Evolutionary conservation across 805 yeast genomes (phyloP).

Genomic region (Lipomyces kockii): DNA sequence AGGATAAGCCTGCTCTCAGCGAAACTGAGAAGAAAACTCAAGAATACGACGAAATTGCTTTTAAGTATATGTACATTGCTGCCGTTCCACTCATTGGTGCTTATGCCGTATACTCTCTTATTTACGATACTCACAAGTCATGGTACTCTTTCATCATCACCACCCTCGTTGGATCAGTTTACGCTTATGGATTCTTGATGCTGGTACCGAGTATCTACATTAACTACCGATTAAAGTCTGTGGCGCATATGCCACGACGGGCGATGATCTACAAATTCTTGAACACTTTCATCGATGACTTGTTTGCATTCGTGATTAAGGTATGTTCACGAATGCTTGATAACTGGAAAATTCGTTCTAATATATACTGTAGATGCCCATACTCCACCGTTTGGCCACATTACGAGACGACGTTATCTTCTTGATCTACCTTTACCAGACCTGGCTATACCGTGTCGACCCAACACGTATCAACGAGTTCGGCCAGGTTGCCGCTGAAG

Average conservation of each 20-base stretch:
- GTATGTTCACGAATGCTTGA: constrained; percentile 1
- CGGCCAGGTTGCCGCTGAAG: constrained; percentile 45
- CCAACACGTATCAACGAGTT: constrained; percentile 49
- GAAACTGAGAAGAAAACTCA: constrained; percentile 50
- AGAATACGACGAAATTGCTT: constrained; percentile 50
- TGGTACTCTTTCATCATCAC: constrained; percentile 52
- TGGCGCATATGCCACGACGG: constrained; percentile 50
- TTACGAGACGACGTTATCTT: constrained; percentile 51
- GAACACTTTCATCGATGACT: constrained; percentile 50
- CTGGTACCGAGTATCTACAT: constrained; percentile 50
- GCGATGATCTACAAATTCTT: constrained; percentile 52
- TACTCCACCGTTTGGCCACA: constrained; percentile 50
- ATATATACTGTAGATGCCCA: constrained; percentile 44
- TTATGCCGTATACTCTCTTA: constrained; percentile 48
- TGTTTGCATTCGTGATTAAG: constrained; percentile 51
- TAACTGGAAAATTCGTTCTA: not conserved
- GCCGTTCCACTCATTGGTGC: constrained; percentile 48
- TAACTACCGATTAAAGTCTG: constrained; percentile 51
- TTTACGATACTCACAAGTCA: constrained; percentile 50
- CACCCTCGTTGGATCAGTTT: constrained; percentile 50
- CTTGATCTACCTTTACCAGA: constrained; percentile 49
- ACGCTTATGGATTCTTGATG: constrained; percentile 51
- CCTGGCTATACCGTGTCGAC: constrained; percentile 51
- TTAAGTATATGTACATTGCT: constrained; percentile 47
- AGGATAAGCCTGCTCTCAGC: constrained; percentile 46